Base-by-base conservation (phyloP, 2,329 filamentous ascomycete genomes). In the Apiospora malaysiana region DNA sequence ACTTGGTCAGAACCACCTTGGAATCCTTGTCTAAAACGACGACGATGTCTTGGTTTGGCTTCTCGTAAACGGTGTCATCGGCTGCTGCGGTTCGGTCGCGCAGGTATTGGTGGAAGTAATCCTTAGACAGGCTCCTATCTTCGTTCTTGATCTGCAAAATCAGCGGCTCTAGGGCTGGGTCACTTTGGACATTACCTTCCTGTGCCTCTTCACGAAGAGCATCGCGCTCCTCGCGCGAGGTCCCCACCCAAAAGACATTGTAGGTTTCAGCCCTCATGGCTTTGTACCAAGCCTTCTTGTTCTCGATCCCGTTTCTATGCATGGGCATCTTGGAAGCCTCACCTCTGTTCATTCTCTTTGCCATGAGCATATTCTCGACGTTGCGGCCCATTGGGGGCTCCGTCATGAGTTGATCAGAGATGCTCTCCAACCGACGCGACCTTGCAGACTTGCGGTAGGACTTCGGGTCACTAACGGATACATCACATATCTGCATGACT, bases 71-170 rank as follows among this genome's bases (percentile, higher is more conserved):
- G 9, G 25, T 27, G 8, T 25, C n/a, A 21, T 70, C 66, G 42
- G 46, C 27, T 14, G 69, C 59, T 12, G 72, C 70, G 2, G 40
- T 23, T 47, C 68, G 66, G 25, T 72, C 70, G 8, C 70, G 70
- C 43, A 70, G 69, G 27, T 73, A 70, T 4, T n/a, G n/a, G 46
- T 65, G 71, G 69, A 73, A 73, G 40, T 56, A 43, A 27, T 73
- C 72, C n/a, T 59, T 47, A 2, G 69, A 63, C 16, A 47, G 67
- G 46, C 49, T 68, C 21, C 40, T 69, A 23, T 72, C 72, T 68
- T 72, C 70, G 3, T 66, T 51, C 45, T 68, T 49, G n/a, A 73
- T 70, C 63, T 73, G 70, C 16, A 68, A 21, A 42, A 72, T 37
- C 6, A 72, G 32, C 16, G 72, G 27, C 47, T 72, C 71, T 10